Base-by-base conservation (phyloP, 441 rosid species). In the Sinapis alba region DNA sequence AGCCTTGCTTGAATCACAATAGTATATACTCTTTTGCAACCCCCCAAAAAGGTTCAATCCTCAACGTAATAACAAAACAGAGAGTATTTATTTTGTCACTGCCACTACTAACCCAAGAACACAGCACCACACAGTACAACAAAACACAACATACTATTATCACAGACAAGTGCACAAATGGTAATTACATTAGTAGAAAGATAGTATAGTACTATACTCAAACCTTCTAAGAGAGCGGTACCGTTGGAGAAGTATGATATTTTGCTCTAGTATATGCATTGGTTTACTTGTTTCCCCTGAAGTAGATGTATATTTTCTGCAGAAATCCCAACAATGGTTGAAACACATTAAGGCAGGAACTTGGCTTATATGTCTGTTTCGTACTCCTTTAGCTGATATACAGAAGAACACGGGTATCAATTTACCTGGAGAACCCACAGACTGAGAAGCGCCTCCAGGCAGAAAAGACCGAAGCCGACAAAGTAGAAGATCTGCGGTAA, bases 361-460 rank as follows among this genome's bases (percentile, higher is more conserved):
- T 66, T 66, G 2, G 36, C 65, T 10, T 57, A 36, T 28, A 7
- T 65, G 54, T 50, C 61, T 41, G 18, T 26, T 26, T 58, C 1
- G 32, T 45, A 28, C n/a, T 8, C 16, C 10, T 6, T 16, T 16
- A 38, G 68, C 19, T 20, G 28, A 59, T 8, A 24, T 7, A 47
- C 11, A 65, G 51, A 45, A 57, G 50, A 73, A 66, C 62, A 12
- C 15, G n/a, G 16, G 6, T 68, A 68, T 41, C 19, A 18, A 7
- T 86, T 81, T 67, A 92, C 99, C 96, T 94, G 98, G 72, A 94
- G 85, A 80, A 94, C 99, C 98, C 99, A 94, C 63, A 92, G 80
- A 82, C 98, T 94, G 54, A 92, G 82, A 71, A 94, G 83, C 21
- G 94, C 68, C 84, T 94, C 99, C 66, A 92, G 79, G 90, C 94